Percentiles rank a stretch among this genome's conserved stretches.
Conservation (phyloP, 1,284 basidiomycete species). For the Leccinum griseonigrum region DNA sequence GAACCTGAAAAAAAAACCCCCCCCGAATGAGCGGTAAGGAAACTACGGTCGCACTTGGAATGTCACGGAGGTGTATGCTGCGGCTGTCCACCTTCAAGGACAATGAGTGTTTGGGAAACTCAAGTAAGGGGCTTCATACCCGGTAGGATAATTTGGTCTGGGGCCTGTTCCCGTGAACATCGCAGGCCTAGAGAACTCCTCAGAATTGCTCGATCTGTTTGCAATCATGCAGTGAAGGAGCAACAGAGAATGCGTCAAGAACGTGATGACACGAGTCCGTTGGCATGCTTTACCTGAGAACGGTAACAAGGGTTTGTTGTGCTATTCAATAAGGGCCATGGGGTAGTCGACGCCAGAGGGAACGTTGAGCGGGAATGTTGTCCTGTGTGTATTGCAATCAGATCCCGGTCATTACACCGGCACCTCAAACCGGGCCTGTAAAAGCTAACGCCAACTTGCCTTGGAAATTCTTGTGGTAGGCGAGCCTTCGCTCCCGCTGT, state of each 20-base stretch:
- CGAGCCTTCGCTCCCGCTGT: slow-evolving; percentile 39
- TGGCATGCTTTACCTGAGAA: slow-evolving; percentile 22
- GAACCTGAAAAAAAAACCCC: slow-evolving; percentile 19
- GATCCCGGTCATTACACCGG: background rate
- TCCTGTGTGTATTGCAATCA: slow-evolving; percentile 29
- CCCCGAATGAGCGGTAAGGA: background rate
- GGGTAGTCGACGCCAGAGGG: slow-evolving; percentile 48
- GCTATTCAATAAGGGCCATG: slow-evolving; percentile 40
- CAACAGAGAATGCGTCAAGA: background rate
- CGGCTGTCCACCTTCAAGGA: slow-evolving; percentile 25
- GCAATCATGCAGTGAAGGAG: slow-evolving; percentile 7
- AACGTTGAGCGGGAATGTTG: slow-evolving; percentile 43
- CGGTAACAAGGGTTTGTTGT: slow-evolving; percentile 42
- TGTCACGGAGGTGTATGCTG: slow-evolving; percentile 23
- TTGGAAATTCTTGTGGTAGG: slow-evolving; percentile 38
- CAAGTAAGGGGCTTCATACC: no score
- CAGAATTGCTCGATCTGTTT: background rate
- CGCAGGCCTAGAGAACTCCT: slow-evolving; percentile 25
- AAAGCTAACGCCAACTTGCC: slow-evolving; percentile 43
- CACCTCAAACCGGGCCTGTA: slow-evolving; percentile 19
- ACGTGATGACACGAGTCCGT: background rate
- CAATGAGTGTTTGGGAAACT: background rate
- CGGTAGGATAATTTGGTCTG: no score
- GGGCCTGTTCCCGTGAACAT: slow-evolving; percentile 28
- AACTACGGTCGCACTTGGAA: slow-evolving; percentile 21